Evolutionary conservation across 1,284 basidiomycete genomes (phyloP), one percentile per base, ranked within the genome.

Genomic region (Rhizoctonia solani): DNA sequence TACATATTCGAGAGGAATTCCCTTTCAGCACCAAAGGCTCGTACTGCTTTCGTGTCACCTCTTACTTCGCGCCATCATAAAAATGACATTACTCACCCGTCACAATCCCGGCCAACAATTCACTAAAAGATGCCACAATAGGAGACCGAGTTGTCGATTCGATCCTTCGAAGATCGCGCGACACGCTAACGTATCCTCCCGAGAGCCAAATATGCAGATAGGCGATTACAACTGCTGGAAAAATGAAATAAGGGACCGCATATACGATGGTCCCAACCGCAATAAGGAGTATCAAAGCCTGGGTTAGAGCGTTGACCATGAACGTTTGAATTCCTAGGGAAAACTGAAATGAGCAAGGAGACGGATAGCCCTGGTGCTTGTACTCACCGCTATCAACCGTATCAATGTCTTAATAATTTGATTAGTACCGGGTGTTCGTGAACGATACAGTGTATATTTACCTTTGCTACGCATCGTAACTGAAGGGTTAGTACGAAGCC

Each of bases 311-410:
- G 42, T 34, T n/a, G 6, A 23, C 2, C 34, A 54, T 21, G n/a
- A 42, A 54, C 21, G 14, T 8, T 21, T 53, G 41, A 4, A 54
- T 8, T 19, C 49, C 58, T 19, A n/a, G n/a, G n/a, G n/a, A n/a
- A n/a, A n/a, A n/a, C n/a, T n/a, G n/a, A n/a, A n/a, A n/a, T n/a
- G n/a, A n/a, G n/a, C n/a, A n/a, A n/a, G n/a, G n/a, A n/a, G n/a
- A n/a, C n/a, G n/a, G n/a, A n/a, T n/a, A n/a, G n/a, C n/a, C n/a
- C n/a, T n/a, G n/a, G n/a, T n/a, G n/a, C n/a, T n/a, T n/a, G n/a
- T n/a, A n/a, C n/a, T n/a, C n/a, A n/a, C n/a, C n/a, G n/a, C 47
- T 25, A 30, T 68, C 67, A 39, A 68, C 37, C 1, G 67, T 68
- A 54, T 68, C 59, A 16, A 68, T 42, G 49, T 68, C 67, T 53